Conservation (phyloP, 805 yeast species). For the Metschnikowia colocasiae region DNA sequence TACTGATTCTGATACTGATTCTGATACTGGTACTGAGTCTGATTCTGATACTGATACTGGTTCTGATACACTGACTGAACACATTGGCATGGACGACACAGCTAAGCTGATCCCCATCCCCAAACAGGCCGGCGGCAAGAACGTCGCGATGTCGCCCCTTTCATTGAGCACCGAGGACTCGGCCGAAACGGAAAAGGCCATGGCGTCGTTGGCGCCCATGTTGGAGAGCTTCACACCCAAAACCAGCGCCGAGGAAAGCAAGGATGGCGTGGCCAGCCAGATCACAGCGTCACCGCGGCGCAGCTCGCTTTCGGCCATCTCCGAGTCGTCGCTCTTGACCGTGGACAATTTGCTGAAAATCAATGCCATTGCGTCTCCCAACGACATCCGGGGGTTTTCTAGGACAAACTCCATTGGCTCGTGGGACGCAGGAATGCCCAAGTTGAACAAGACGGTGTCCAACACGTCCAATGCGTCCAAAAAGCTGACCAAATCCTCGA, state of each 20-base stretch:
- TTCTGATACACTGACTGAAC: too few relatives aligned
- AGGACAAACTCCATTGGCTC: conserved; percentile 22
- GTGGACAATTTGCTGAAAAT: conserved; percentile 19
- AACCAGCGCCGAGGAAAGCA: conserved; percentile 46
- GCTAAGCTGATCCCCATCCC: conserved; percentile 14
- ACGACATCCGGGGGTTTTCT: conserved; percentile 16
- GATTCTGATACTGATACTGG: background rate
- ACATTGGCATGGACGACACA: conserved; percentile 4
- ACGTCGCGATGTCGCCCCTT: conserved; percentile 17
- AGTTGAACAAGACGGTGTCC: conserved; percentile 34
- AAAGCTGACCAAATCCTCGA: conserved; percentile 29
- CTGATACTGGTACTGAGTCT: too few relatives aligned
- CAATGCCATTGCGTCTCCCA: conserved; percentile 15
- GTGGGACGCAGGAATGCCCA: conserved; percentile 21
- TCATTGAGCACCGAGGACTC: conserved; percentile 12
- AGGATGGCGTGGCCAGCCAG: conserved; percentile 18
- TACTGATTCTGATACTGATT: too few relatives aligned
- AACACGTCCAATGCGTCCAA: conserved; percentile 33
- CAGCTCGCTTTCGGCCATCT: conserved; percentile 17
- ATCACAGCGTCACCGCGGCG: conserved; percentile 16
- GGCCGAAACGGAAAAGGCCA: conserved; percentile 48
- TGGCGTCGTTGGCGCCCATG: conserved; percentile 78
- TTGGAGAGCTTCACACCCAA: conserved; percentile 71
- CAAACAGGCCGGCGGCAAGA: conserved; percentile 2
- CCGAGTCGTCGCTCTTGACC: conserved; percentile 16